Conservation (phyloP, 164 flowering plant species). For the Nymphaea colorata region DNA sequence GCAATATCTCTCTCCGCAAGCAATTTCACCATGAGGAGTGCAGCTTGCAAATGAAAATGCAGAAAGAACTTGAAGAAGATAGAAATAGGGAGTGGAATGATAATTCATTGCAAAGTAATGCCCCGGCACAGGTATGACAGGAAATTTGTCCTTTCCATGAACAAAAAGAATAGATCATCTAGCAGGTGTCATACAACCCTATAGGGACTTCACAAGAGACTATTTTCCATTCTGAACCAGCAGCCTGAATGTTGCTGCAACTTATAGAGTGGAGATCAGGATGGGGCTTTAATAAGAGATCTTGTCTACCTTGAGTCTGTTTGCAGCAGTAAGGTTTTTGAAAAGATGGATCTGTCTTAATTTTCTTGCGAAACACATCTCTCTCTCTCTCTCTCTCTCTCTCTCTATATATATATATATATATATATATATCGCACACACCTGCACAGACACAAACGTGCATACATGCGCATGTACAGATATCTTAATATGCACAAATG, state of each 20-base stretch:
- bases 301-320: too few relatives aligned
- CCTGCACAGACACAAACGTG: neutral
- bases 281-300: neutral
- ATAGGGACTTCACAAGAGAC: neutral
- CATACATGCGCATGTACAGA: neutral
- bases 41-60: constrained; percentile 15
- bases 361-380: too few relatives aligned
- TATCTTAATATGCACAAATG: too few relatives aligned
- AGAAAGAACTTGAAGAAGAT: constrained; percentile 43
- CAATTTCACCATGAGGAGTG: constrained; percentile 56
- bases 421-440: too few relatives aligned
- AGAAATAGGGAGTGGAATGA: constrained; percentile 10
- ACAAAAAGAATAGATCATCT: too few relatives aligned
- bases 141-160: too few relatives aligned
- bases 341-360: too few relatives aligned
- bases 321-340: too few relatives aligned
- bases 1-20: constrained; percentile 64
- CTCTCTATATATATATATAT: too few relatives aligned
- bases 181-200: neutral
- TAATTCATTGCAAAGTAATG: constrained; percentile 7
- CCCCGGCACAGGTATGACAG: constrained; percentile 33
- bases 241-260: neutral
- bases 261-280: neutral
- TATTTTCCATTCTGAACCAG: neutral
- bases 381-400: too few relatives aligned